Conservation (phyloP, 352 stramenopile species). For the Phytopythium vexans region DNA sequence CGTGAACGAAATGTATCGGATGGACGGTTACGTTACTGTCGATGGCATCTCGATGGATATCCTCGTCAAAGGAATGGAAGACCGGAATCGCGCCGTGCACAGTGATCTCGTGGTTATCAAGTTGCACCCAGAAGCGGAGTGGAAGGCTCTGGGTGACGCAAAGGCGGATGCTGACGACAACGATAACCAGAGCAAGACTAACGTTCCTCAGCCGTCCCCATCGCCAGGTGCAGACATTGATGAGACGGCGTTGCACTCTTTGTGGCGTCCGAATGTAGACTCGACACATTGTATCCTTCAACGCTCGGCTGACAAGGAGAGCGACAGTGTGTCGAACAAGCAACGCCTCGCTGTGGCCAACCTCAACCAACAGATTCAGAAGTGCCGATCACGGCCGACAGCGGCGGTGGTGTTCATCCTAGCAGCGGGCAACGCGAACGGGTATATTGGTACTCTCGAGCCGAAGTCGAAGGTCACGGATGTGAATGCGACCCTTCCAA, state of each 20-base stretch:
- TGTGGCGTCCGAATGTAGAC: slow-evolving; percentile 46
- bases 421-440: slow-evolving; percentile 44
- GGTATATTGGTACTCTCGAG: slow-evolving; percentile 63
- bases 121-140: slow-evolving; percentile 47
- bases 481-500: slow-evolving; percentile 25
- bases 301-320: slow-evolving; percentile 10
- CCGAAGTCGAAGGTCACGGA: slow-evolving; percentile 44
- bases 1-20: slow-evolving; percentile 67
- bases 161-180: slow-evolving; percentile 14
- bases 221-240: slow-evolving; percentile 24
- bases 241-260: slow-evolving; percentile 31
- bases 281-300: slow-evolving; percentile 30
- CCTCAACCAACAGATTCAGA: slow-evolving; percentile 28
- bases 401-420: slow-evolving; percentile 72
- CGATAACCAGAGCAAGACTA: slow-evolving; percentile 6
- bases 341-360: slow-evolving; percentile 20
- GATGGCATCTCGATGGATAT: slow-evolving; percentile 74
- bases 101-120: slow-evolving; percentile 76
- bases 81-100: slow-evolving; percentile 78
- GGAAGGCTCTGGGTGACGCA: slow-evolving; percentile 38
- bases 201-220: slow-evolving; percentile 3
- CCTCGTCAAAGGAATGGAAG: slow-evolving; percentile 59
- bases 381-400: slow-evolving; percentile 42
- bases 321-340: slow-evolving; percentile 11
- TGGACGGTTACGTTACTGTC: slow-evolving; percentile 78